These are phyloP conservation scores for Filobasidium uniguttulatum DNA, from an alignment of 1,284 basidiomycete species.

Conservation along the genomic window DNA sequence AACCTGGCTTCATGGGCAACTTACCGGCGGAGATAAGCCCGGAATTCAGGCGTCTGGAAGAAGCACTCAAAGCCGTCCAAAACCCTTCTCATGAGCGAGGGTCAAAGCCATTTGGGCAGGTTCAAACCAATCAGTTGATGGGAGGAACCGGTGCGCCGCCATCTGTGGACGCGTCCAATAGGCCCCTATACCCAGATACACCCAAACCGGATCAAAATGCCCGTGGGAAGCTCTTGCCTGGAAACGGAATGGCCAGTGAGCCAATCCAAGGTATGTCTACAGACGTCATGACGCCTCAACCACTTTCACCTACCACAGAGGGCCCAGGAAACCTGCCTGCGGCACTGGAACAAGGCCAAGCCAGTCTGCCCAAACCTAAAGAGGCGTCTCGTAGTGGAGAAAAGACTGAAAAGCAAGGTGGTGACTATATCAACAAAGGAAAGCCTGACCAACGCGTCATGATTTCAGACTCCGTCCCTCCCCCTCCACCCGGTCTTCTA, in stretches of 20 bases:
- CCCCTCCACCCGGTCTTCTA: background rate
- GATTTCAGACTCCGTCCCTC: background rate
- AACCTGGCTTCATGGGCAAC: background rate
- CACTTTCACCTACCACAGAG: no score
- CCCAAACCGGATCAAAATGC: background rate
- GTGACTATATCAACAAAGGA: constrained; percentile 3
- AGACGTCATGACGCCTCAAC: no score
- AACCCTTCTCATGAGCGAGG: no score
- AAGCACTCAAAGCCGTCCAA: constrained; percentile 7
- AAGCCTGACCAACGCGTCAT: background rate
- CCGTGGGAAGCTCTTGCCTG: background rate
- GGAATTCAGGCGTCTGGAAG: constrained; percentile 9
- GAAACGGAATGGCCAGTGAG: no score
- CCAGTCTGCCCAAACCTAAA: no score
- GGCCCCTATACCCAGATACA: background rate
- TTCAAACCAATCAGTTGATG: background rate
- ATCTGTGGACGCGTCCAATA: background rate
- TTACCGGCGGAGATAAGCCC: background rate
- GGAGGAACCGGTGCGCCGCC: background rate
- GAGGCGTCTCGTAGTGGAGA: no score
- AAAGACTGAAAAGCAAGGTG: background rate
- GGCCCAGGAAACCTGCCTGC: no score
- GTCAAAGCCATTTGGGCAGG: background rate
- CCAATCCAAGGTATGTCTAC: no score
- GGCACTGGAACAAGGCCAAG: no score